Evolutionary conservation across 1,139 yeast species (phyloP), one percentile per base, ranked within the genome.

Genomic region (Saccharomyces hybrid): DNA sequence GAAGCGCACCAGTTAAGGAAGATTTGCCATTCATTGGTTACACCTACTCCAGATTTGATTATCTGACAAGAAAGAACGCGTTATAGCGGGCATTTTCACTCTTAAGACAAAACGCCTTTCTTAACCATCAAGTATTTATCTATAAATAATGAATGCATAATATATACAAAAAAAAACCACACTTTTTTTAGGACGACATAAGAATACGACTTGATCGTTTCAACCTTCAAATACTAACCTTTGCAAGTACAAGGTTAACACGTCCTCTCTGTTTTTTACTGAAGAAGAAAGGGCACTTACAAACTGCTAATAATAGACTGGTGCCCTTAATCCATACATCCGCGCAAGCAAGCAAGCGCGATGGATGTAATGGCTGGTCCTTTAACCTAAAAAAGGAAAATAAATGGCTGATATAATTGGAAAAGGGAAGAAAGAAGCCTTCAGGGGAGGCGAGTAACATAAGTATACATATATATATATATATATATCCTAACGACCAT

Each of bases 11-110:
- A 20, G 58, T 55, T 5, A 90, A 89, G 70, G 95, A 88, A 66
- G 96, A 91, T 64, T 76, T 93, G 68, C 99, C 99, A 52, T 93
- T 93, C 70, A 93, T 93, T 67, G 99, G 99, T 1, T 93, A 93
- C 73, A 93, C 98, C 0, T 93, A 88, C 70, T 88, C 96, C 47
- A 78, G 98, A 65, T 93, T 93, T 70, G 98, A 90, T 71, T 89
- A 90, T 69, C 77, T 91, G 59, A 90, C 98, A 2, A 77, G 90
- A 63, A 88, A 88, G 72, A 88, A 89, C 70, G 97, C 95, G 6
- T 70, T 88, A 56, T 85, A 75, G 26, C 2, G 16, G 13, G 23
- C 23, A 20, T 20, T 20, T 20, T 3, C 8, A 3, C 7, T 20
- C 3, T 1, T 38, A 7, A 9, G 20, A 20, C 23, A 20, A 20